phyloP scores from a whole-genome alignment of 2,329 filamentous ascomycete species.

The Diplodia sapinea region DNA sequence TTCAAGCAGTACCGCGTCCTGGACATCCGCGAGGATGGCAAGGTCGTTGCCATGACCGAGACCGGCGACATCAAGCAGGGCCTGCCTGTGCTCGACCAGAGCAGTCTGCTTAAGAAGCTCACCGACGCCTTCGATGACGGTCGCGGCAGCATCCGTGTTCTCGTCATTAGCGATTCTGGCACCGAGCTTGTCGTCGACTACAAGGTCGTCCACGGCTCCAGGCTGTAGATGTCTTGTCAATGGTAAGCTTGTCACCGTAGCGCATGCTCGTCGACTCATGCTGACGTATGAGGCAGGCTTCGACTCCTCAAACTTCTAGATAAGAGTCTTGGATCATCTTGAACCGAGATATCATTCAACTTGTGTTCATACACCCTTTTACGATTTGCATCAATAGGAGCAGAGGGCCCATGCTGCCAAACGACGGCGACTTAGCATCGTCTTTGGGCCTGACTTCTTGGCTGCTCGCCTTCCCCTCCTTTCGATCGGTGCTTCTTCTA shows the following conservation, averaged over 20 bases:
- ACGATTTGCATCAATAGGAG: slow-evolving; percentile 1
- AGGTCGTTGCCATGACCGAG: slow-evolving; percentile 97
- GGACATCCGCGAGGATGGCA: slow-evolving; percentile 85
- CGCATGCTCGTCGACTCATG: not conserved
- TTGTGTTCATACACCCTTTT: slow-evolving; percentile 24
- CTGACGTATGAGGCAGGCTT: not conserved
- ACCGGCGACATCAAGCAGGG: slow-evolving; percentile 97
- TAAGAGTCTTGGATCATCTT: slow-evolving; percentile 4
- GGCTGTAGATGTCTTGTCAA: slow-evolving; percentile 57
- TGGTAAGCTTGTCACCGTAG: slow-evolving; percentile 30
- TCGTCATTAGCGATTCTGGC: slow-evolving; percentile 92
- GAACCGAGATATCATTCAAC: slow-evolving; percentile 15
- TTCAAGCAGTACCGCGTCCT: slow-evolving; percentile 99
- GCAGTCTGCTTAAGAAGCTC: slow-evolving; percentile 82
- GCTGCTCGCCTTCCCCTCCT: slow-evolving; percentile 19
- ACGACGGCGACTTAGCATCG: not conserved
- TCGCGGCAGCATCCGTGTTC: slow-evolving; percentile 89
- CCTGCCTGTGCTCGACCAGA: slow-evolving; percentile 93
- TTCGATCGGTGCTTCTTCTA: slow-evolving; percentile 19
- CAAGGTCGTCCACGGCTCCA: slow-evolving; percentile 89
- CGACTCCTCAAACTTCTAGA: not conserved
- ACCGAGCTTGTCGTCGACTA: slow-evolving; percentile 97
- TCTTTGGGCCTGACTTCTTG: slow-evolving; percentile 1
- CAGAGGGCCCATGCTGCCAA: slow-evolving; percentile 28
- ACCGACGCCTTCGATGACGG: slow-evolving; percentile 85